phyloP scores from a whole-genome alignment of 2,329 filamentous ascomycete genomes.

The Fusarium piperis region DNA sequence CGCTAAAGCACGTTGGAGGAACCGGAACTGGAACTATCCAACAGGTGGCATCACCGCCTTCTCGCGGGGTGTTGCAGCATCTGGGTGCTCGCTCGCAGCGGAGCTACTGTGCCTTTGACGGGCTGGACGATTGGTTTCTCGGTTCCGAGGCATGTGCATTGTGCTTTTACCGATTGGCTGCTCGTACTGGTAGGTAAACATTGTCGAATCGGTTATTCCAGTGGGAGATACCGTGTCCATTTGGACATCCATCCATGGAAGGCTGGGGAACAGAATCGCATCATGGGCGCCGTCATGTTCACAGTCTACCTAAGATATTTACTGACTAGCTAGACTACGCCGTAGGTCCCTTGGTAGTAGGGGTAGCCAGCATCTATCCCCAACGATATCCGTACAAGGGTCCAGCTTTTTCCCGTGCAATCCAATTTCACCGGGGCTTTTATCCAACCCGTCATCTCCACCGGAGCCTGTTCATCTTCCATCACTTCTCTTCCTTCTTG shows the following conservation, averaged over 20 bases:
- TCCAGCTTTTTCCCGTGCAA: slow-evolving; percentile 37
- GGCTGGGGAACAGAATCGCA: not conserved
- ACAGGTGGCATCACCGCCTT: slow-evolving; percentile 22
- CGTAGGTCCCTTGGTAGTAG: not conserved
- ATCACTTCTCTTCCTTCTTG: slow-evolving; percentile 25
- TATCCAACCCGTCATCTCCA: slow-evolving; percentile 39
- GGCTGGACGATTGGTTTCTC: slow-evolving; percentile 1
- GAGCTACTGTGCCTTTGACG: slow-evolving; percentile 2
- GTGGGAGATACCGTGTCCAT: slow-evolving; percentile 6
- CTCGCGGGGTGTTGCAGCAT: not conserved
- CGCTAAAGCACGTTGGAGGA: slow-evolving; percentile 12
- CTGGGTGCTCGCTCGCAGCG: not conserved
- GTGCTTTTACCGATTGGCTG: slow-evolving; percentile 11
- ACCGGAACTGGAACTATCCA: slow-evolving; percentile 11
- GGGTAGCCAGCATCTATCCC: slow-evolving; percentile 23
- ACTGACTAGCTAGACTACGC: not conserved
- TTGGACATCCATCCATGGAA: not conserved
- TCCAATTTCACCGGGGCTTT: slow-evolving; percentile 36
- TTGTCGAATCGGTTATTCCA: not conserved
- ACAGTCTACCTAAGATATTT: not conserved
- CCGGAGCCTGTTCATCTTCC: slow-evolving; percentile 27
- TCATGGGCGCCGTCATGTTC: not conserved
- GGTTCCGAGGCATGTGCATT: slow-evolving; percentile 21
- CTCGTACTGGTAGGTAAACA: not conserved
- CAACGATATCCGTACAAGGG: slow-evolving; percentile 41